Conservation (phyloP, 768 basidiomycete genomes). For the Trametes maxima region DNA sequence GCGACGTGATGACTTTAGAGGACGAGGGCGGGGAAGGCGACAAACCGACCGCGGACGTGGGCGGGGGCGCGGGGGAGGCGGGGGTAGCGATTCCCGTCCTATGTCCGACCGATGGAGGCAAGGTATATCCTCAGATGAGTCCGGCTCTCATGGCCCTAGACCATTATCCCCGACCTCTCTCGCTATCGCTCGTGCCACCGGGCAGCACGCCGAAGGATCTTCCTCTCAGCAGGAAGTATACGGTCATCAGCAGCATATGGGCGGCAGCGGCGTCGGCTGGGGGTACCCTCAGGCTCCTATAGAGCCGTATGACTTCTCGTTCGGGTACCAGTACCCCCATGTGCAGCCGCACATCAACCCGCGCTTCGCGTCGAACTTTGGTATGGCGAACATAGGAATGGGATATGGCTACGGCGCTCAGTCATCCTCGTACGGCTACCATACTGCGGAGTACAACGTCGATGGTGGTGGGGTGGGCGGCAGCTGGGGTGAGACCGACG, state of each 20-base stretch:
- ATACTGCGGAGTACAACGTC: constrained; percentile 13
- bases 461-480: neutral
- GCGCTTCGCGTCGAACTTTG: constrained; percentile 70
- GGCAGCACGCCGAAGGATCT: constrained; percentile 39
- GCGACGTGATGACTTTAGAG: constrained; percentile 6
- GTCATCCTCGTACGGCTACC: constrained; percentile 11
- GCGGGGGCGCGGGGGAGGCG: constrained; percentile 29
- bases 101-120: constrained; percentile 29
- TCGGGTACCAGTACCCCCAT: constrained; percentile 30
- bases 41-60: constrained; percentile 8
- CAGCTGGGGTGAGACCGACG: constrained; percentile 5
- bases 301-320: constrained; percentile 21
- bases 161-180: constrained; percentile 48
- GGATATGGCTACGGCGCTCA: constrained; percentile 24
- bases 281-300: constrained; percentile 23
- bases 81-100: constrained; percentile 34
- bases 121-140: constrained; percentile 33
- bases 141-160: constrained; percentile 34
- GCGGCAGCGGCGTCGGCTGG: constrained; percentile 19
- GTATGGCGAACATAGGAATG: constrained; percentile 59
- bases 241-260: neutral
- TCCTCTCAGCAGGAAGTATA: constrained; percentile 17
- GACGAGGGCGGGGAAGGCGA: constrained; percentile 24
- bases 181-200: constrained; percentile 49
- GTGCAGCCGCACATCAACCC: constrained; percentile 89